Conservation (phyloP, 306 rosid genomes). For the Citrullus colocynthis region DNA sequence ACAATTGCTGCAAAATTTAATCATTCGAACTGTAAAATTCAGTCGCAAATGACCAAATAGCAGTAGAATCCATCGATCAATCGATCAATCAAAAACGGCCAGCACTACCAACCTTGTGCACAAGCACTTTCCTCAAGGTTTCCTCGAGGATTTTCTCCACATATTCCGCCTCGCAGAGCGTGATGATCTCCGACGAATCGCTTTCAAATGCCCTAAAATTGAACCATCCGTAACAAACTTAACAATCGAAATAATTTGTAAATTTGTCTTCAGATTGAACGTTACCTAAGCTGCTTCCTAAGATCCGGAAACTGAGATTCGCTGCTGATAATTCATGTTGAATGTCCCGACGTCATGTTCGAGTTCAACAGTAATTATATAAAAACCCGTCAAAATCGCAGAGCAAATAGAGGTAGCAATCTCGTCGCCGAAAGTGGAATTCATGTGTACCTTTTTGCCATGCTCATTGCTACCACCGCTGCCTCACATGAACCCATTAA, state of each 20-base stretch:
- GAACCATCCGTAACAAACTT: neutral
- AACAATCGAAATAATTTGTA: too few species aligned
- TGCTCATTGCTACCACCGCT: neutral
- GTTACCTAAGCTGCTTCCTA: neutral
- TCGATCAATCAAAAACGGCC: neutral
- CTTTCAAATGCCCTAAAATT: neutral
- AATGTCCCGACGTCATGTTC: neutral
- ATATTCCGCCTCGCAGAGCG: neutral
- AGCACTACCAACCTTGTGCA: neutral
- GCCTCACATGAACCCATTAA: neutral
- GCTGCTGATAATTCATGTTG: neutral
- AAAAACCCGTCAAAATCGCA: neutral
- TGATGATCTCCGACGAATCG: neutral
- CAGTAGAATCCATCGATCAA: neutral
- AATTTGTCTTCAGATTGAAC: neutral
- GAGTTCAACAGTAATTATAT: neutral
- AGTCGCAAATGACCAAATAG: neutral
- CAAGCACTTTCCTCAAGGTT: neutral
- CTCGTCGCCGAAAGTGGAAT: neutral
- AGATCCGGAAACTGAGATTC: neutral
- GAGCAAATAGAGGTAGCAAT: neutral
- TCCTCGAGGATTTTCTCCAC: neutral
- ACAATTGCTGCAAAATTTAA: neutral
- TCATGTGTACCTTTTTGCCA: neutral
- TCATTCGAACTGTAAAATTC: neutral